Evolutionary conservation across 257 asterid species (phyloP).

Genomic region (Rauvolfia tetraphylla): DNA sequence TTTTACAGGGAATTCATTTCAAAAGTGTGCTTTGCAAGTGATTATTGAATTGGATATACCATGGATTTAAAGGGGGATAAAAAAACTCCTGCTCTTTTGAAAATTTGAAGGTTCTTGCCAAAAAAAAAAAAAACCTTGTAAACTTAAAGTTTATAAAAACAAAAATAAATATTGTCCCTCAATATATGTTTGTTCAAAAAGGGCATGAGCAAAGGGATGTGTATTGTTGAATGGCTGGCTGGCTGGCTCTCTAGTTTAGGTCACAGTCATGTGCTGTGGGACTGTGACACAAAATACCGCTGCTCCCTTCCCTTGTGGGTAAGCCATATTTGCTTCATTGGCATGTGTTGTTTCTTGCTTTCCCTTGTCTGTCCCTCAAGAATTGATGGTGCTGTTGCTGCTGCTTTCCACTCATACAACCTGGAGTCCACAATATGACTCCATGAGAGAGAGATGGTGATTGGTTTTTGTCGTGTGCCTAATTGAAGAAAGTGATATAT

Average conservation of each 20-base stretch:
- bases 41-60: too few relatives aligned
- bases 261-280: conserved; percentile 19
- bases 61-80: too few relatives aligned
- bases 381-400: conserved; percentile 2
- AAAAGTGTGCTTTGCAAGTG: too few relatives aligned
- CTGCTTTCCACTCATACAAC: conserved; percentile 9
- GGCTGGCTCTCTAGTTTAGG: conserved; percentile 1
- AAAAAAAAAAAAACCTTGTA: too few relatives aligned
- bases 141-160: too few relatives aligned
- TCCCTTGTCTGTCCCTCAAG: not conserved
- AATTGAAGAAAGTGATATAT: conserved; percentile 11
- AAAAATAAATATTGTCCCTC: too few relatives aligned
- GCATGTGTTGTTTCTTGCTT: conserved; percentile 14
- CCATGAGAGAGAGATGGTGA: not conserved
- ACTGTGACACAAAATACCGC: not conserved
- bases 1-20: too few relatives aligned
- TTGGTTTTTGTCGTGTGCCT: not conserved
- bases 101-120: too few relatives aligned
- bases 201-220: not conserved
- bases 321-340: conserved; percentile 12
- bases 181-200: not conserved
- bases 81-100: too few relatives aligned
- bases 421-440: conserved; percentile 16
- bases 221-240: not conserved
- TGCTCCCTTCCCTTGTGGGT: not conserved